Percentiles rank a stretch among this genome's conserved stretches.
phyloP scores from a whole-genome alignment of 306 rosid genomes.

The Cicer chorassanicum region DNA sequence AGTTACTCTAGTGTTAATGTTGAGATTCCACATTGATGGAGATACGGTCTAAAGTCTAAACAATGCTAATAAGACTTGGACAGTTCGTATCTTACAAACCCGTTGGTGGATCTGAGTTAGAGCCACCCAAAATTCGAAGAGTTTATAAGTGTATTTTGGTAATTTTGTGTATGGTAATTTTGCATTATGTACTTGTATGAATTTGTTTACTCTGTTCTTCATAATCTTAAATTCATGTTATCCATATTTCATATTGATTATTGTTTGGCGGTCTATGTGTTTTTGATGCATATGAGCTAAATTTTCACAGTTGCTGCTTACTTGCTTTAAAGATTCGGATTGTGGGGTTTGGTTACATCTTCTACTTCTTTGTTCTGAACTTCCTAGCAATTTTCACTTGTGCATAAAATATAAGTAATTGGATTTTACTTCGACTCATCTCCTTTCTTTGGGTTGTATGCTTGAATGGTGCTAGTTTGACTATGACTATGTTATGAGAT shows the following conservation, averaged over 20 bases:
- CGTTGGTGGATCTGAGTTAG: neutral
- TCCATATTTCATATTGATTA: slow-evolving; percentile 7
- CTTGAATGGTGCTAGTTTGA: slow-evolving; percentile 27
- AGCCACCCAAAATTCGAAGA: neutral
- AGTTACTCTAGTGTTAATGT: slow-evolving; percentile 16
- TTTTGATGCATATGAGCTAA: neutral
- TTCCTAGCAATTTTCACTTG: slow-evolving; percentile 7
- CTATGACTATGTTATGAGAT: slow-evolving; percentile 3
- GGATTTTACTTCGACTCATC: neutral
- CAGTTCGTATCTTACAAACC: neutral
- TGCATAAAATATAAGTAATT: slow-evolving; percentile 4
- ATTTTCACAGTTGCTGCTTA: neutral
- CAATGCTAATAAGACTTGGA: neutral
- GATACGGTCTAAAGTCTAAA: neutral
- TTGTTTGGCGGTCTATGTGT: neutral
- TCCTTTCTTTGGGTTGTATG: slow-evolving; percentile 26
- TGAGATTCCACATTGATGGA: neutral
- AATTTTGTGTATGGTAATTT: neutral
- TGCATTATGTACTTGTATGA: too few species aligned
- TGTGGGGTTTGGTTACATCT: too few species aligned
- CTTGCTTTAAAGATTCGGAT: too few species aligned
- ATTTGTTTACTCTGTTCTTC: too few species aligned
- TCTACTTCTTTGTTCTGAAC: neutral
- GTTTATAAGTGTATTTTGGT: neutral
- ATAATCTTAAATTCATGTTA: neutral